phyloP scores from a whole-genome alignment of 176 grass and related monocot species.

The Juncus effusus region DNA sequence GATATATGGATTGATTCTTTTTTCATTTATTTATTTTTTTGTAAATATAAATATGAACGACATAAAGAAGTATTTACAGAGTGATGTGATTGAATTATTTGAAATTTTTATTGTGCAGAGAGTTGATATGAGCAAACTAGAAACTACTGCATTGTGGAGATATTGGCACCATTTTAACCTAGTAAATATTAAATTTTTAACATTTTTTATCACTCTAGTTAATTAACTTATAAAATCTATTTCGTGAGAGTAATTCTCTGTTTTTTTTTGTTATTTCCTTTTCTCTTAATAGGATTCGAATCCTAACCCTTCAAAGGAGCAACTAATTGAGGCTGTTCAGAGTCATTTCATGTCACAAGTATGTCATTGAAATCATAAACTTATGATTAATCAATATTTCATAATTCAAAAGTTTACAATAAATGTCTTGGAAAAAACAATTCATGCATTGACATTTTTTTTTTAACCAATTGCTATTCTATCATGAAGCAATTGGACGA shows the following conservation, averaged over 20 bases:
- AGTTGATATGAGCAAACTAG: conserved; percentile 86
- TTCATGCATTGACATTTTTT: neutral
- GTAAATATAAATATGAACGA: too few species aligned
- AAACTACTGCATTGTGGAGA: conserved; percentile 74
- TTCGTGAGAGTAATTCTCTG: neutral
- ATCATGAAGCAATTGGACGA: conserved; percentile 82
- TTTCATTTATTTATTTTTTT: conserved; percentile 12
- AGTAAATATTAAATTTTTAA: conserved; percentile 34
- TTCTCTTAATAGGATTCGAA: conserved; percentile 45
- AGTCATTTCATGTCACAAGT: conserved; percentile 89
- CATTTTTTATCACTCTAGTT: conserved; percentile 4
- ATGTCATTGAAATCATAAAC: conserved; percentile 19
- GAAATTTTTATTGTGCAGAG: conserved; percentile 40
- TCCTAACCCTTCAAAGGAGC: conserved; percentile 74
- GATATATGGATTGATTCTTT: neutral
- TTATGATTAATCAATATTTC: conserved; percentile 5
- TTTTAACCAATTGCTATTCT: conserved; percentile 39
- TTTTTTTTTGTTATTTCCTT: conserved; percentile 21
- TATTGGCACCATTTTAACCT: conserved; percentile 84
- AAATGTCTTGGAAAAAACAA: neutral
- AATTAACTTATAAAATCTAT: neutral
- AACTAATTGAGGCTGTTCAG: conserved; percentile 69
- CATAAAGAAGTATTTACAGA: neutral
- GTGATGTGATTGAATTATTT: conserved; percentile 13
- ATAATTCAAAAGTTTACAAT: too few species aligned